Conservation (phyloP, 352 stramenopile species). For the Globisporangium nodosum region DNA sequence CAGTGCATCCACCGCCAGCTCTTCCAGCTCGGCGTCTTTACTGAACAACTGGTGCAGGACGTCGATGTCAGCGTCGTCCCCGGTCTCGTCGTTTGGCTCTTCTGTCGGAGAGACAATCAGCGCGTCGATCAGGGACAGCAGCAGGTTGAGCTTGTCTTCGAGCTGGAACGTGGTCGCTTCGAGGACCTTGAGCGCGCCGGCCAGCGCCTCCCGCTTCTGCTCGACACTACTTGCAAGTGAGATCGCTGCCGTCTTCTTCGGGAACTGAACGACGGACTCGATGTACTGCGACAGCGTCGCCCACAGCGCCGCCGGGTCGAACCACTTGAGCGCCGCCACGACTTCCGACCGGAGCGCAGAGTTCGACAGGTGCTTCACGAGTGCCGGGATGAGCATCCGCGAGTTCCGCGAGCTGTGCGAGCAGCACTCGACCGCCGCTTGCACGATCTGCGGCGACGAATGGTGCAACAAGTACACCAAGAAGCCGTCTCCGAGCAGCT, state of each 20-base stretch:
- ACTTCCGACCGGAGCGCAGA: conserved; percentile 58
- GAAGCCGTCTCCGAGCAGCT: conserved; percentile 78
- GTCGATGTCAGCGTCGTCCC: conserved; percentile 17
- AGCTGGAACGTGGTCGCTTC: conserved; percentile 49
- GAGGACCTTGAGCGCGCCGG: conserved; percentile 62
- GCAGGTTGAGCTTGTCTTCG: conserved; percentile 62
- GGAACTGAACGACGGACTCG: conserved; percentile 28
- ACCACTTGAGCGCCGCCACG: conserved; percentile 62
- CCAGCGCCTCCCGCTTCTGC: conserved; percentile 47
- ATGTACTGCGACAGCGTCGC: conserved; percentile 62
- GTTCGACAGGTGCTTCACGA: conserved; percentile 77
- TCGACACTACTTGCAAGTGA: conserved; percentile 11
- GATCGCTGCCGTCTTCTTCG: not conserved
- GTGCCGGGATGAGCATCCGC: conserved; percentile 75
- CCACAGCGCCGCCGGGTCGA: conserved; percentile 62
- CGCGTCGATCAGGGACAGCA: conserved; percentile 56
- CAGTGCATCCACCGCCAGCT: conserved; percentile 62
- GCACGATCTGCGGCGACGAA: conserved; percentile 58
- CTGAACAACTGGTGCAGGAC: conserved; percentile 63
- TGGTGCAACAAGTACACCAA: conserved; percentile 83
- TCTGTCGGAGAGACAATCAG: conserved; percentile 26
- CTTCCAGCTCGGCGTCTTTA: conserved; percentile 55
- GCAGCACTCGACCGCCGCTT: conserved; percentile 77
- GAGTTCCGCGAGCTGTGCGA: conserved; percentile 71
- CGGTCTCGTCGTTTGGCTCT: conserved; percentile 13